phyloP scores from a whole-genome alignment of 306 rosid genomes.

The Clitoria ternatea region DNA sequence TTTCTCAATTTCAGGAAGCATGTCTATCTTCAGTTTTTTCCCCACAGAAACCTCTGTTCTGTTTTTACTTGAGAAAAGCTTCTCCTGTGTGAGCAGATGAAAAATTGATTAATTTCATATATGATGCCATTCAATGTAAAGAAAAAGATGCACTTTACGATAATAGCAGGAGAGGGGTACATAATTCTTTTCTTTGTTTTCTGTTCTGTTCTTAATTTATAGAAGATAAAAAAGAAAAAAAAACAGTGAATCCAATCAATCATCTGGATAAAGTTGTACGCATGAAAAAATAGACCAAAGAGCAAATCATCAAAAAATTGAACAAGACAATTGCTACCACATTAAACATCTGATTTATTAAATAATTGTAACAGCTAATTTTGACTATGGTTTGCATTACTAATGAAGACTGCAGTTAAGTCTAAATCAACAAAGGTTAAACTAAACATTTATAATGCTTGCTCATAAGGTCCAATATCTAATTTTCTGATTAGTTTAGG shows the following conservation, averaged over 20 bases:
- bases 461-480: not conserved
- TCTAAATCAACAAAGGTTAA: not conserved
- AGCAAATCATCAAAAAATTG: not conserved
- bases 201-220: not conserved
- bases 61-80: conserved; percentile 88
- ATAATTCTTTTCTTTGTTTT: not conserved
- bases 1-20: conserved; percentile 98
- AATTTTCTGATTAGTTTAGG: not conserved
- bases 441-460: not conserved
- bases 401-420: not conserved
- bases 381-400: not conserved
- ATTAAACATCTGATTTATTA: not conserved
- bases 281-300: conserved; percentile 1
- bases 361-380: not conserved
- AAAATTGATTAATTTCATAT: conserved; percentile 31
- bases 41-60: conserved; percentile 87
- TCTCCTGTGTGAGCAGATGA: conserved; percentile 57
- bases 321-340: conserved; percentile 2
- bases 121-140: conserved; percentile 11
- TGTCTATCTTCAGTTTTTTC: conserved; percentile 86
- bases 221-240: not conserved
- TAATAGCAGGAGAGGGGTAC: not conserved
- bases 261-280: not conserved
- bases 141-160: not conserved
- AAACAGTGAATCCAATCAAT: not conserved